Percentiles rank a stretch among this genome's conserved stretches.
Evolutionary conservation across 768 basidiomycete species (phyloP).

Genomic region (Mycena maculata): DNA sequence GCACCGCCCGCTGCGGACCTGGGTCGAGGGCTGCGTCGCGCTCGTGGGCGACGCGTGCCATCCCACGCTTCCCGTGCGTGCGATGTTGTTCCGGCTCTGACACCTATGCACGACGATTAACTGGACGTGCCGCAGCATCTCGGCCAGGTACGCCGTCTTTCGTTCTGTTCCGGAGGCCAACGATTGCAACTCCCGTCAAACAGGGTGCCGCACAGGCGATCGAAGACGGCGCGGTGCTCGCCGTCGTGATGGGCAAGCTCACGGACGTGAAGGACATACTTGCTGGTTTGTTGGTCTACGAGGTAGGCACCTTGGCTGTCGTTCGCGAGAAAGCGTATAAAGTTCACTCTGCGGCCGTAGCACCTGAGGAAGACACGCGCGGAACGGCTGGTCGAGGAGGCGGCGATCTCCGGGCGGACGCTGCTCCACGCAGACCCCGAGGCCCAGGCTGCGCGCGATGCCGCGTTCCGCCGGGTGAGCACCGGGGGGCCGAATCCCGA

Average conservation of each 20-base stretch:
- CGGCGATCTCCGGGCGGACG: constrained; percentile 32
- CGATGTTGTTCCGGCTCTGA: neutral
- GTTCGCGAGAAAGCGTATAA: too few species aligned
- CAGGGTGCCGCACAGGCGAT: constrained; percentile 55
- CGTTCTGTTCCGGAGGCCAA: too few species aligned
- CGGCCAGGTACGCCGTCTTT: constrained; percentile 1
- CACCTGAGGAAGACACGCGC: constrained; percentile 36
- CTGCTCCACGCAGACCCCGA: constrained; percentile 32
- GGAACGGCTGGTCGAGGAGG: constrained; percentile 36
- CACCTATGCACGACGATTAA: too few species aligned
- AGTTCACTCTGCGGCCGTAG: neutral
- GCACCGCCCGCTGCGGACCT: constrained; percentile 50
- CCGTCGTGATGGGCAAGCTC: constrained; percentile 40
- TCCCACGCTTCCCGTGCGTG: constrained; percentile 34
- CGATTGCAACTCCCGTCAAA: neutral
- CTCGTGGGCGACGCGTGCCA: constrained; percentile 54
- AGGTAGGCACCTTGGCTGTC: constrained; percentile 27
- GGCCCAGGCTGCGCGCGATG: constrained; percentile 36
- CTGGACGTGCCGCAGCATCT: constrained; percentile 19
- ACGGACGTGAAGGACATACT: constrained; percentile 14
- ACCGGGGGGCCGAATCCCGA: constrained; percentile 37
- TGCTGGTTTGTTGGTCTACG: constrained; percentile 35
- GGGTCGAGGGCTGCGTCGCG: constrained; percentile 49
- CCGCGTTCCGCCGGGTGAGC: constrained; percentile 33
- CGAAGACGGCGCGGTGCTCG: constrained; percentile 53